Conservation (phyloP, 2,329 filamentous ascomycete species). For the Cordyceps javanica region DNA sequence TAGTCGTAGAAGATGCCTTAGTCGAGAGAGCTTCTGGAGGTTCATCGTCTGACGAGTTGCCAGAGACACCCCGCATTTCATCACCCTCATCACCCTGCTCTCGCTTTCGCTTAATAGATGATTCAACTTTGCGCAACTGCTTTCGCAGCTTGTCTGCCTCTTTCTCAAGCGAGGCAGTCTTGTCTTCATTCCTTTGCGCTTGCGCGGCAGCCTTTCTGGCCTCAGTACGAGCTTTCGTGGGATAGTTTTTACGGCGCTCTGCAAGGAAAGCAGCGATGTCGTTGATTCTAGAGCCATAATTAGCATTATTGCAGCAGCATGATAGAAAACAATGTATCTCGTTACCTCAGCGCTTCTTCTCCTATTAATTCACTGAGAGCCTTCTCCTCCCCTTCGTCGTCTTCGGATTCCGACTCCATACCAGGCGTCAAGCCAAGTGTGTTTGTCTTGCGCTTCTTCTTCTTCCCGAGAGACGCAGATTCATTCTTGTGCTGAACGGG, state of each 20-base stretch:
- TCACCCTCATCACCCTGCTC: constrained; percentile 62
- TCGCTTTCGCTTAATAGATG: constrained; percentile 61
- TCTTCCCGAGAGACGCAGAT: constrained; percentile 48
- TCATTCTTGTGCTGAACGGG: constrained; percentile 25
- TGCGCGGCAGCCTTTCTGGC: constrained; percentile 51
- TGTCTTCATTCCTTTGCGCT: constrained; percentile 47
- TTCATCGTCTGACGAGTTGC: constrained; percentile 50
- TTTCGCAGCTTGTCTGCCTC: constrained; percentile 57
- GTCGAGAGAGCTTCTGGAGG: constrained; percentile 51
- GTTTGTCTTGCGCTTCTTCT: constrained; percentile 67
- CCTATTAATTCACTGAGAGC: constrained; percentile 51
- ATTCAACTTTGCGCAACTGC: constrained; percentile 65
- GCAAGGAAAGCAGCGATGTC: constrained; percentile 77
- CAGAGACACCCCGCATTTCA: constrained; percentile 52
- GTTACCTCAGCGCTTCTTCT: constrained; percentile 47
- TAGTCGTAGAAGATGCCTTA: constrained; percentile 23
- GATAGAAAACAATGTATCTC: not conserved
- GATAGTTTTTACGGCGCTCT: constrained; percentile 73
- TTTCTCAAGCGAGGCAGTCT: constrained; percentile 54
- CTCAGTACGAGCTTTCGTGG: constrained; percentile 65
- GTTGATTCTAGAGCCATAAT: constrained; percentile 39
- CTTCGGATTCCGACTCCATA: constrained; percentile 57
- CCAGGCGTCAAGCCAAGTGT: constrained; percentile 66
- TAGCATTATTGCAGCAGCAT: constrained; percentile 3
- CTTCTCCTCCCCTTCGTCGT: constrained; percentile 67